phyloP scores from a whole-genome alignment of 768 basidiomycete genomes.

The Leucocoprinus birnbaumii region DNA sequence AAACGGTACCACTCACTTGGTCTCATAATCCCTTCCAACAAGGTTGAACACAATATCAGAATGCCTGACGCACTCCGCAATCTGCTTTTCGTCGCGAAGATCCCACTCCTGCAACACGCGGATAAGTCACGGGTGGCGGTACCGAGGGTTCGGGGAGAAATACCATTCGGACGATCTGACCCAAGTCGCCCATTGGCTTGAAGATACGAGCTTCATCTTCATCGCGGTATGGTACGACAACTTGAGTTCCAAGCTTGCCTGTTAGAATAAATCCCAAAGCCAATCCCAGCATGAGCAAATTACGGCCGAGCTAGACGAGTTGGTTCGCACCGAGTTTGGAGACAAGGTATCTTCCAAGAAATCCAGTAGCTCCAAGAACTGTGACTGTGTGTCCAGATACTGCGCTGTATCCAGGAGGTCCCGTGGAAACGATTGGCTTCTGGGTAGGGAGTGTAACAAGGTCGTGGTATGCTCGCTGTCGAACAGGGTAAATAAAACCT shows the following conservation, averaged over 20 bases:
- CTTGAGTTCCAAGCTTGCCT: constrained; percentile 92
- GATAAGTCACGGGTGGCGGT: constrained; percentile 13
- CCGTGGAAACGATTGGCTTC: constrained; percentile 72
- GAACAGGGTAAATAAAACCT: constrained; percentile 8
- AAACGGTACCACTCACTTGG: constrained; percentile 60
- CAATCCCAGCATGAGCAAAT: background rate
- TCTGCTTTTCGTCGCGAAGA: constrained; percentile 84
- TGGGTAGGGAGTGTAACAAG: constrained; percentile 53
- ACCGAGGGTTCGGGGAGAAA: constrained; percentile 17
- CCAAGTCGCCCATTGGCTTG: constrained; percentile 93
- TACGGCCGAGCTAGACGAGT: constrained; percentile 1
- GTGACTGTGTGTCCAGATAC: constrained; percentile 91
- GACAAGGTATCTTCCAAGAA: constrained; percentile 91
- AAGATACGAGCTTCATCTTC: constrained; percentile 90
- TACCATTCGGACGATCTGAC: constrained; percentile 95
- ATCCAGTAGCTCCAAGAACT: constrained; percentile 96
- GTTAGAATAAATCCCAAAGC: constrained; percentile 11
- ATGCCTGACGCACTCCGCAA: constrained; percentile 90
- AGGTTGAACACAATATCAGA: constrained; percentile 98
- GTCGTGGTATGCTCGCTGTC: constrained; percentile 75
- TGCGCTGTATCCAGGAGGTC: constrained; percentile 82
- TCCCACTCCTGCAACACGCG: constrained; percentile 84
- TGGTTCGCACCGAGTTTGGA: constrained; percentile 77
- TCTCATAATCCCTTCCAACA: constrained; percentile 90
- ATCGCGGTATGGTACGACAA: constrained; percentile 92